Conservation (phyloP, 1,284 basidiomycete genomes). For the Trichosporon coremiiforme region DNA sequence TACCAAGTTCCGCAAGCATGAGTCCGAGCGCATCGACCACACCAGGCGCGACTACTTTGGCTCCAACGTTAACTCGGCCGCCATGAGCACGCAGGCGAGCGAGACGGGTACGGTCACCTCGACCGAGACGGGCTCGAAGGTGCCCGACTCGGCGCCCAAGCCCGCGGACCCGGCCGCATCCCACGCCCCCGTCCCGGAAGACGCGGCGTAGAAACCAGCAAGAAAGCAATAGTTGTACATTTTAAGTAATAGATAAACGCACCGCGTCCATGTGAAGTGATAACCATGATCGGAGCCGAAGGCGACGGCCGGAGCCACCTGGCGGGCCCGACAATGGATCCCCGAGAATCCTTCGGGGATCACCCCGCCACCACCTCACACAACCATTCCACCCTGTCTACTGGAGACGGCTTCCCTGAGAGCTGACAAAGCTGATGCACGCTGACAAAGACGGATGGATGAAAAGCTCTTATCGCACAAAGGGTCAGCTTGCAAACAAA, state of each 20-base stretch:
- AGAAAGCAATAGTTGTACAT: not conserved
- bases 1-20: conserved; percentile 32
- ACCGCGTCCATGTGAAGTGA: conserved; percentile 1
- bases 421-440: not conserved
- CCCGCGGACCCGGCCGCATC: not conserved
- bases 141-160: not conserved
- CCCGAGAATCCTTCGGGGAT: not conserved
- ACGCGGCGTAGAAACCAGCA: not conserved
- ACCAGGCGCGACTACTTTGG: conserved; percentile 32
- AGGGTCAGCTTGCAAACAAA: no score
- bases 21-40: conserved; percentile 19
- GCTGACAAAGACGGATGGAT: not conserved
- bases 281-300: not conserved
- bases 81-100: not conserved
- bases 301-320: no score
- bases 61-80: conserved; percentile 1
- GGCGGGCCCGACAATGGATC: not conserved
- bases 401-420: not conserved
- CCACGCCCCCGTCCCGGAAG: not conserved
- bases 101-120: not conserved
- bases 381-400: not conserved
- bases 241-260: conserved; percentile 11
- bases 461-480: no score
- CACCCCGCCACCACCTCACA: not conserved
- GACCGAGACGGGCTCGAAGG: not conserved